Evolutionary conservation across 805 yeast species (phyloP).

Genomic region (Metschnikowia lunata): DNA sequence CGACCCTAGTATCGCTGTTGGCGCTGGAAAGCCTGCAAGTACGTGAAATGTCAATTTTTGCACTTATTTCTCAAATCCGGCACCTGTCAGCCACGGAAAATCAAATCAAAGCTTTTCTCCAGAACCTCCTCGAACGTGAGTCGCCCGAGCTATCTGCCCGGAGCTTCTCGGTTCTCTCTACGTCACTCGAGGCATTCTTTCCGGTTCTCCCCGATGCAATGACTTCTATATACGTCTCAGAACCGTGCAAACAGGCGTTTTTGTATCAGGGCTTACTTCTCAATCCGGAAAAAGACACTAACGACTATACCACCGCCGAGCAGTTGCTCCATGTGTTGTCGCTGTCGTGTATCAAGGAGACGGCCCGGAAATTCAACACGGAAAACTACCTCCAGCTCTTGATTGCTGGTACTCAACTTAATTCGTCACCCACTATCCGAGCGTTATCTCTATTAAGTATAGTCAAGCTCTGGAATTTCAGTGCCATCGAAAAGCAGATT

Average conservation of each 20-base stretch:
- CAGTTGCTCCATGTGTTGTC: slow-evolving; percentile 12
- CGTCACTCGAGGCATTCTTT: slow-evolving; percentile 12
- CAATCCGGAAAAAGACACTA: slow-evolving; percentile 4
- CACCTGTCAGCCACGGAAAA: neutral
- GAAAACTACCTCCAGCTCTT: slow-evolving; percentile 12
- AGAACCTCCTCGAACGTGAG: neutral
- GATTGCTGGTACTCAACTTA: slow-evolving; percentile 9
- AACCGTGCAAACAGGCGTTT: slow-evolving; percentile 10
- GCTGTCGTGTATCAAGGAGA: slow-evolving; percentile 14
- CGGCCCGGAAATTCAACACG: slow-evolving; percentile 16
- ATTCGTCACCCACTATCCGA: neutral
- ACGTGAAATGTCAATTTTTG: slow-evolving; percentile 1
- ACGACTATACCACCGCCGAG: slow-evolving; percentile 9
- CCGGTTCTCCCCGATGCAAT: slow-evolving; percentile 12
- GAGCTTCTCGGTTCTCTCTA: slow-evolving; percentile 1
- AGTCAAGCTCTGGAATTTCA: slow-evolving; percentile 18
- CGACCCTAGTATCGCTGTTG: slow-evolving; percentile 2
- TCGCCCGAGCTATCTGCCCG: neutral
- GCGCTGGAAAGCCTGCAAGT: neutral
- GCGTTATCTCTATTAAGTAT: slow-evolving; percentile 16
- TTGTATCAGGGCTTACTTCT: slow-evolving; percentile 8
- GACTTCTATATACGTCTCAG: slow-evolving; percentile 11
- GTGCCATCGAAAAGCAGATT: slow-evolving; percentile 14
- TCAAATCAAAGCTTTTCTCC: neutral
- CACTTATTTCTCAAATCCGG: neutral